phyloP scores from a whole-genome alignment of 306 rosid genomes.

The Dalbergia oliveri region DNA sequence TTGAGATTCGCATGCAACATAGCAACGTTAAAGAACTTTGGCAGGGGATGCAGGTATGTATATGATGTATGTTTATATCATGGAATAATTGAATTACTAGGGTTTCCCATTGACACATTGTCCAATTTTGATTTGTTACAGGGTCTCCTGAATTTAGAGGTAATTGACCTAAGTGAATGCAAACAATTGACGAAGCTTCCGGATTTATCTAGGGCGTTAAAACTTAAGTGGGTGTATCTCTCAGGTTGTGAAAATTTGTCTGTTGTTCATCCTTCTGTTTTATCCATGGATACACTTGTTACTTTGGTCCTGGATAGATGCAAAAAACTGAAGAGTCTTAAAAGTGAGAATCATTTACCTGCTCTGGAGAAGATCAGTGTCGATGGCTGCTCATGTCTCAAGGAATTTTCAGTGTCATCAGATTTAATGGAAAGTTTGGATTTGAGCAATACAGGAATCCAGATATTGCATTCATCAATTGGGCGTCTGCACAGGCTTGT shows the following conservation, averaged over 20 bases:
- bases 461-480: slow-evolving; percentile 30
- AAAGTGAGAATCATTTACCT: neutral
- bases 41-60: slow-evolving; percentile 8
- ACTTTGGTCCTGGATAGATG: slow-evolving; percentile 1
- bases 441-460: neutral
- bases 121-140: neutral
- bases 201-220: slow-evolving; percentile 33
- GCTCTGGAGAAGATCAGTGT: neutral
- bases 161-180: neutral
- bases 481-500: neutral
- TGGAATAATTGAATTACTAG: neutral
- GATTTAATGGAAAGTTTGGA: neutral
- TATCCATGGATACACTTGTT: neutral
- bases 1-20: neutral
- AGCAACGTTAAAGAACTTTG: slow-evolving; percentile 40
- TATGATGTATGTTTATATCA: neutral
- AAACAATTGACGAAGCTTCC: slow-evolving; percentile 2
- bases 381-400: neutral
- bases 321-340: neutral
- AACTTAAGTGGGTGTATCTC: slow-evolving; percentile 36
- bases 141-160: slow-evolving; percentile 36
- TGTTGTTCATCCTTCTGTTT: slow-evolving; percentile 5
- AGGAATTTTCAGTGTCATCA: slow-evolving; percentile 13
- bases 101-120: neutral
- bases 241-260: neutral